Evolutionary conservation across 352 stramenopile species (phyloP).

Genomic region (Pythium biforme): DNA sequence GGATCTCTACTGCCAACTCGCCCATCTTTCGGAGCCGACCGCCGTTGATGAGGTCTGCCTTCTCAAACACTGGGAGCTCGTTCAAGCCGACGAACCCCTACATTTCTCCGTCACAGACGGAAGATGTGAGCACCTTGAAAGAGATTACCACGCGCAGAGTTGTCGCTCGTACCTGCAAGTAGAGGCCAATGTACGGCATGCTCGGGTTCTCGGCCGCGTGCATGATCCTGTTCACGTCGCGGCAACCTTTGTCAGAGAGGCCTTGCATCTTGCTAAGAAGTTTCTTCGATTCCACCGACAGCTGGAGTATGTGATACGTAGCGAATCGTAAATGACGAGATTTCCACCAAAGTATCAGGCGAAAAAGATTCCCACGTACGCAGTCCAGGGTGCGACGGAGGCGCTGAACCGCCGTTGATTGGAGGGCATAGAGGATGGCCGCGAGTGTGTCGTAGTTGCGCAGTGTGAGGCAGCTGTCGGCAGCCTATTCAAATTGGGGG

Average conservation of each 20-base stretch:
- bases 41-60: conserved; percentile 63
- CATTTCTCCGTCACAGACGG: no score
- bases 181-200: conserved; percentile 87
- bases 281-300: conserved; percentile 62
- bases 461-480: conserved; percentile 65
- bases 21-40: conserved; percentile 71
- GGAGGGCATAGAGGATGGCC: conserved; percentile 80
- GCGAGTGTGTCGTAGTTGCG: conserved; percentile 85
- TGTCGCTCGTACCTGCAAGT: conserved; percentile 60
- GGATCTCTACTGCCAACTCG: conserved; percentile 73
- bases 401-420: conserved; percentile 85
- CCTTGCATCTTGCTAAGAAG: conserved; percentile 76
- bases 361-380: conserved; percentile 36
- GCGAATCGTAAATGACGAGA: no score
- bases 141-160: not conserved
- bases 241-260: conserved; percentile 78
- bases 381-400: conserved; percentile 71
- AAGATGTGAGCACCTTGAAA: not conserved
- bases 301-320: no score
- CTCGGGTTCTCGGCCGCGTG: conserved; percentile 62
- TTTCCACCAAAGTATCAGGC: not conserved
- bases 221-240: conserved; percentile 87
- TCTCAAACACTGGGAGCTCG: conserved; percentile 73
- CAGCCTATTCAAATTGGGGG: conserved; percentile 36
- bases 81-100: conserved; percentile 80